Conservation (phyloP, 83 land plant species). For the Picea abies region DNA sequence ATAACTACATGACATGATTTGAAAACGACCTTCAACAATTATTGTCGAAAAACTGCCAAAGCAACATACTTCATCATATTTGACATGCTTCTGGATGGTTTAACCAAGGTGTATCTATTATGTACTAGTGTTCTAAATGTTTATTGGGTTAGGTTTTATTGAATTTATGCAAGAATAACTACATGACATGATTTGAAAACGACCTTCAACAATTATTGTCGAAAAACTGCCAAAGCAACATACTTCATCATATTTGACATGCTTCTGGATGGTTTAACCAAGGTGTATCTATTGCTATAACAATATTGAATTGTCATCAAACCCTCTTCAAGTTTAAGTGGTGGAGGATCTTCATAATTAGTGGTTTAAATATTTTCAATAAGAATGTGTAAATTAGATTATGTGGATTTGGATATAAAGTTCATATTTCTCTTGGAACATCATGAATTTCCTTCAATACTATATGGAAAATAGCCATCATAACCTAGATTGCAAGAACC, state of each 20-base stretch:
- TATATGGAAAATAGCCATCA: not conserved
- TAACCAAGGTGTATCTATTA: slow-evolving; percentile 13
- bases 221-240: slow-evolving; percentile 40
- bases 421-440: not conserved
- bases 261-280: slow-evolving; percentile 17
- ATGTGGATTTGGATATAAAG: not conserved
- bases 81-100: slow-evolving; percentile 18
- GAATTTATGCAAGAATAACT: slow-evolving; percentile 1
- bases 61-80: slow-evolving; percentile 30
- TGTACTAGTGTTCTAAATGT: no score
- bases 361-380: not conserved
- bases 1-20: slow-evolving; percentile 30
- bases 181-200: slow-evolving; percentile 38
- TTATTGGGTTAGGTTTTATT: no score
- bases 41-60: slow-evolving; percentile 48
- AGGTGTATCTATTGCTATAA: slow-evolving; percentile 11
- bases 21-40: slow-evolving; percentile 42
- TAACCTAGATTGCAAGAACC: not conserved
- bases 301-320: slow-evolving; percentile 6
- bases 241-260: slow-evolving; percentile 24
- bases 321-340: slow-evolving; percentile 43
- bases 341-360: slow-evolving; percentile 37
- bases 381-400: not conserved
- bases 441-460: not conserved
- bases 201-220: slow-evolving; percentile 49